phyloP scores from a whole-genome alignment of 1,284 basidiomycete genomes.

The Puccinia hordei region DNA sequence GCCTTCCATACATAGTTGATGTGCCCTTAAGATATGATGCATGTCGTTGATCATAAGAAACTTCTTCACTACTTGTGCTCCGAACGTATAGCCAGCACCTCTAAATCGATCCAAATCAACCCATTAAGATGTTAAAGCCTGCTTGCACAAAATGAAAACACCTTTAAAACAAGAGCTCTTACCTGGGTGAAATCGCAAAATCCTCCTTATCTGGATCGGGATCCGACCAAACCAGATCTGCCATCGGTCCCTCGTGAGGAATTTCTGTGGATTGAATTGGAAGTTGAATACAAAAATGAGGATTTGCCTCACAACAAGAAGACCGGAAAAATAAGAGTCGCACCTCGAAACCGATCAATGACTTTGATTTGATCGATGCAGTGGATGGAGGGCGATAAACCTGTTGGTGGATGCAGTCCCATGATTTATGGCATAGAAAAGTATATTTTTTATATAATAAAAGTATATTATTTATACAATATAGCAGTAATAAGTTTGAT shows the following conservation, averaged over 20 bases:
- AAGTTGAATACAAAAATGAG: neutral
- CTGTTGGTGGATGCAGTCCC: conserved; percentile 61
- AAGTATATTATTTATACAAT: too few relatives aligned
- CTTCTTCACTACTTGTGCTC: conserved; percentile 96
- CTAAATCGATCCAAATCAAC: conserved; percentile 61
- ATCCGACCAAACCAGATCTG: conserved; percentile 99
- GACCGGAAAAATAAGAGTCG: conserved; percentile 51
- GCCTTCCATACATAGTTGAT: conserved; percentile 99
- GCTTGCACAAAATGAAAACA: conserved; percentile 50
- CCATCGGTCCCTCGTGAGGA: conserved; percentile 99
- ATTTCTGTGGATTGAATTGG: conserved; percentile 69
- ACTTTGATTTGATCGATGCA: conserved; percentile 99
- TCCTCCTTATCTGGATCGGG: conserved; percentile 99
- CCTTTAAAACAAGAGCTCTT: conserved; percentile 55
- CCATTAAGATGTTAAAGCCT: conserved; percentile 6
- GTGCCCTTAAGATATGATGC: conserved; percentile 95
- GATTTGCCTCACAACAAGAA: neutral
- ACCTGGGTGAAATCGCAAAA: conserved; percentile 97
- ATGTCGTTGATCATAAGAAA: conserved; percentile 92
- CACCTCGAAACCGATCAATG: conserved; percentile 93
- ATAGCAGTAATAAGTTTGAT: neutral
- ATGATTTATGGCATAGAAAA: neutral
- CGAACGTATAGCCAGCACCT: conserved; percentile 98
- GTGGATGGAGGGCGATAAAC: conserved; percentile 94
- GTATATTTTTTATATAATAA: too few relatives aligned